Conservation (phyloP, 495 filamentous ascomycete species). For the Hypomontagnella monticulosa region DNA sequence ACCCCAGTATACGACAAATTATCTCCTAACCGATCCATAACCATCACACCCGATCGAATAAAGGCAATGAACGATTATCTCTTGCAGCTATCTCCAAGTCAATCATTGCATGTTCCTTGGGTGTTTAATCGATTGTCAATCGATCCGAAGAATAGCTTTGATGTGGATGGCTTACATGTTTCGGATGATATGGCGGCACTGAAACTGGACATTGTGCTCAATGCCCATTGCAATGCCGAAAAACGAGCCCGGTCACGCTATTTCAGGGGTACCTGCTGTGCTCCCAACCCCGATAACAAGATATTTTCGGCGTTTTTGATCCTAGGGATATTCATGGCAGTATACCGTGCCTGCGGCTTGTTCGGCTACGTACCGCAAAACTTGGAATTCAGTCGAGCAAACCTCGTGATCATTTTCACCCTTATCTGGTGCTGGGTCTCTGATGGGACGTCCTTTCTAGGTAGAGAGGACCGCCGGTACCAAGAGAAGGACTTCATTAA, state of each 20-base stretch:
- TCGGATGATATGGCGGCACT: conserved; percentile 55
- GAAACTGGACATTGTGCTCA: conserved; percentile 66
- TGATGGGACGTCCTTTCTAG: conserved; percentile 65
- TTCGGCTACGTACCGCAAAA: background rate
- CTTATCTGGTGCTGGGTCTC: conserved; percentile 63
- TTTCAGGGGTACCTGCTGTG: conserved; percentile 68
- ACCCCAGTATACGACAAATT: conserved; percentile 63
- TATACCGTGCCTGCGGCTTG: background rate
- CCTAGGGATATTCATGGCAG: conserved; percentile 23
- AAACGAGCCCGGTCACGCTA: conserved; percentile 52
- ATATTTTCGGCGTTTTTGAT: conserved; percentile 49
- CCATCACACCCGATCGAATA: conserved; percentile 62
- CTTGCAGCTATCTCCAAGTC: conserved; percentile 51
- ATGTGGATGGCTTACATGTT: conserved; percentile 63
- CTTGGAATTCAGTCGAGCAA: background rate
- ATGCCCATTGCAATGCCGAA: conserved; percentile 65
- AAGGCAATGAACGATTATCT: conserved; percentile 66
- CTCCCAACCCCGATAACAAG: conserved; percentile 49
- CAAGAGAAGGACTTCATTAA: conserved; percentile 50
- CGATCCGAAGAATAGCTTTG: conserved; percentile 48
- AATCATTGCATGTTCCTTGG: conserved; percentile 62
- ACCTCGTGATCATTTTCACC: conserved; percentile 24
- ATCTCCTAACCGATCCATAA: conserved; percentile 54
- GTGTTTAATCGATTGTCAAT: conserved; percentile 59
- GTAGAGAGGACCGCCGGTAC: conserved; percentile 66